Base-by-base conservation (phyloP, 176 grass and related monocot genomes). In the Bothriochloa decipiens region DNA sequence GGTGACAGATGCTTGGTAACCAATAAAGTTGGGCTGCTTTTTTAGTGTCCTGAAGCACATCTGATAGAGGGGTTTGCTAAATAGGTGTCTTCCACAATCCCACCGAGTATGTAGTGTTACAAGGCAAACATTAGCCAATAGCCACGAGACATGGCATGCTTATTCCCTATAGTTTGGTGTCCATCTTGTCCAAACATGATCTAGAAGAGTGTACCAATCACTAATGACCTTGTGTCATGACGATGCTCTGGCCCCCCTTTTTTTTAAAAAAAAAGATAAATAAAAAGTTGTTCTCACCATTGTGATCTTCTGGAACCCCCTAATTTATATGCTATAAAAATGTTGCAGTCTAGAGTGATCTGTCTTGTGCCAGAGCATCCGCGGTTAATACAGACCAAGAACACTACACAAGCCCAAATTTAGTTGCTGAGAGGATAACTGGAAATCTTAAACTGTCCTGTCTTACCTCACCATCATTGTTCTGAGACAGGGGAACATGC, bases 401-500 rank as follows among this genome's bases (percentile, higher is more conserved):
- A 60, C 82, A 28, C 66, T 68, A 65, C 3, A 4, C 76, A 67
- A 13, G 62, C 67, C 26, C 47, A 46, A 13, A 28, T 81, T 39
- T 76, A 89, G 77, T 64, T 86, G 40, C 69, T 70, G 50, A 23
- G 26, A 57, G 27, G 50, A 64, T 36, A 65, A 29, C 13, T 52
- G 37, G 35, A 74, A 84, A 64, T 75, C 47, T 76, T 84, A 81
- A 83, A 84, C 0, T 63, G 64, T 83, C 85, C 89, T 91, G 89
- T 71, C 81, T 90, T 87, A 81, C 85, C 77, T 87, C 89, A 63
- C 52, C 89, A 91, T 91, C 89, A 91, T 91, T 91, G 89, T 91
- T 81, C 89, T 91, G 81, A 91, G 89, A 91, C 89, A 91, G 89
- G 89, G 75, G 89, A 91, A 91, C 89, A 91, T 91, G 81, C 89